phyloP scores from a whole-genome alignment of 257 asterid species.

The Capsicum baccatum region DNA sequence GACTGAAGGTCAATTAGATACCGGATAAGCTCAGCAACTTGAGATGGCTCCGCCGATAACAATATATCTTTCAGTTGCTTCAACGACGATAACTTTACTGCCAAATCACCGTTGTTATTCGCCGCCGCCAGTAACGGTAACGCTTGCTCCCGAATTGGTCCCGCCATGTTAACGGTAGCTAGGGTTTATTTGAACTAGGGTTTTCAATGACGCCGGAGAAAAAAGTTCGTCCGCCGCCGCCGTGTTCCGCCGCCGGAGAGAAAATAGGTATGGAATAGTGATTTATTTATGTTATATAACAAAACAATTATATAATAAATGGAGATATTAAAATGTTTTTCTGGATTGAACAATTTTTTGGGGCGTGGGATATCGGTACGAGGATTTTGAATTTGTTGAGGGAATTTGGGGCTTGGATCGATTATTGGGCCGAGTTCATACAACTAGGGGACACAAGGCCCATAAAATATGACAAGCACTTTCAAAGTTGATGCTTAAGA shows the following conservation, averaged over 20 bases:
- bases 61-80: conserved; percentile 80
- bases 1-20: conserved; percentile 82
- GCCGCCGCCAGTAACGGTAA: conserved; percentile 85
- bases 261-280: conserved; percentile 1
- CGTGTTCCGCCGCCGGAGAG: not conserved
- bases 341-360: not conserved
- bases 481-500: no score
- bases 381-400: conserved; percentile 26
- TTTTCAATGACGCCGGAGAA: conserved; percentile 38
- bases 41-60: conserved; percentile 65
- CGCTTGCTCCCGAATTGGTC: conserved; percentile 73
- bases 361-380: not conserved
- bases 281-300: no score
- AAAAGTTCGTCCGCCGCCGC: not conserved
- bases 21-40: conserved; percentile 76
- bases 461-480: not conserved
- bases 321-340: not conserved
- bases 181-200: conserved; percentile 49
- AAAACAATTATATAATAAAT: not conserved
- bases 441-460: not conserved
- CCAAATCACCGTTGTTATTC: conserved; percentile 90
- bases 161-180: conserved; percentile 52
- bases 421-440: not conserved
- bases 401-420: conserved; percentile 5
- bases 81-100: conserved; percentile 81